A percentile compares a stretch with the other conserved stretches of the same genome.
Conservation (phyloP, 192 early-diverging fungal species). For the Backusella parvicylindrica region DNA sequence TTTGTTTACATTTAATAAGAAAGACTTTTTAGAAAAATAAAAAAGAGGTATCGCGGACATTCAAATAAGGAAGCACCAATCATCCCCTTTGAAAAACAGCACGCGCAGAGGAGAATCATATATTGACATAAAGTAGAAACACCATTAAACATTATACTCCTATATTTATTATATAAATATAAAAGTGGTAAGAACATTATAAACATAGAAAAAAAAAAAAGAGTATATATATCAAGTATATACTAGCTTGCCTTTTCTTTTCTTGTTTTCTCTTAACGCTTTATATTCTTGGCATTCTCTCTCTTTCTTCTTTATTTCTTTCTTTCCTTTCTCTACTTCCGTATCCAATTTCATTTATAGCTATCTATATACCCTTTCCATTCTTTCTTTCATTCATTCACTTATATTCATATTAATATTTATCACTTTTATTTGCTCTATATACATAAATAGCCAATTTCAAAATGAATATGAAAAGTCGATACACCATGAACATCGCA, state of each 20-base stretch:
- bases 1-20: not conserved
- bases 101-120: not conserved
- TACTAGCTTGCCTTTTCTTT: too few relatives aligned
- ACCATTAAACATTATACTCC: not conserved
- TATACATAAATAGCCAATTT: conserved; percentile 50
- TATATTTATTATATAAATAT: not conserved
- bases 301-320: not conserved
- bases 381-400: not conserved
- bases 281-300: too few relatives aligned
- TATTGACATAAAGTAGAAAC: not conserved
- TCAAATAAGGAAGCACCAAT: not conserved
- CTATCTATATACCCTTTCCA: not conserved
- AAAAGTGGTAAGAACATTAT: not conserved
- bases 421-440: conserved; percentile 46
- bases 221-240: not conserved
- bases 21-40: not conserved
- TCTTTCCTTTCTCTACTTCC: not conserved
- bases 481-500: conserved; percentile 35
- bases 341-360: too few relatives aligned
- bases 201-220: not conserved
- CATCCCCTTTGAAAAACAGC: not conserved
- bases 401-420: too few relatives aligned
- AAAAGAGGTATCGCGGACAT: not conserved
- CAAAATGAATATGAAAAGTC: conserved; percentile 39
- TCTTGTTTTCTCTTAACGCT: too few relatives aligned